These are phyloP conservation scores for Beauveria scarabaeidicola DNA, from an alignment of 2,329 filamentous ascomycete genomes.

Conservation along the genomic window DNA sequence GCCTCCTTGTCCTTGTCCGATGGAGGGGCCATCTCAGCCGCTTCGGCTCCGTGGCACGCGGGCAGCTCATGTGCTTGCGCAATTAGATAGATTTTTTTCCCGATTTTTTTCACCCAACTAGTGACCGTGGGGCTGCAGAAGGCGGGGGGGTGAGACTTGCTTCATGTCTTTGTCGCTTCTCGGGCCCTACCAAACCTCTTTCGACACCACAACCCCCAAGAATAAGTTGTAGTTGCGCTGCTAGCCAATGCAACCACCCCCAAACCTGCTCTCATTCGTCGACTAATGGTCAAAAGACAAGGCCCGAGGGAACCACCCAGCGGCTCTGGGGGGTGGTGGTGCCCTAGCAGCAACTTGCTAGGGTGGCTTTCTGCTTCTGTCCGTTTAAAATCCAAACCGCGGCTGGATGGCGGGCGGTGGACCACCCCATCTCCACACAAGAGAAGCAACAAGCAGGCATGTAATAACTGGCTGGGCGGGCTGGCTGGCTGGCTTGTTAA, in stretches of 20 bases:
- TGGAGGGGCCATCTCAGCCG: slow-evolving; percentile 3
- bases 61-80: slow-evolving; percentile 1
- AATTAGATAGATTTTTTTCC: background rate
- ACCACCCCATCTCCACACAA: background rate
- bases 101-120: background rate
- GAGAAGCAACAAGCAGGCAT: background rate
- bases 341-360: background rate
- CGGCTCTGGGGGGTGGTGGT: slow-evolving; percentile 6
- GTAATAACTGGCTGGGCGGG: background rate
- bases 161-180: background rate
- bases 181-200: background rate
- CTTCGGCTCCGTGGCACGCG: slow-evolving; percentile 8
- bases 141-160: background rate
- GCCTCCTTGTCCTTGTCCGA: background rate
- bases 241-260: background rate
- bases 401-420: background rate
- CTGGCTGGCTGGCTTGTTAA: background rate
- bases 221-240: background rate
- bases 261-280: background rate
- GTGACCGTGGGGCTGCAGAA: background rate
- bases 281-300: background rate
- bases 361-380: slow-evolving; percentile 7
- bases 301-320: background rate
- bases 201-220: background rate
- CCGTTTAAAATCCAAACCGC: slow-evolving; percentile 7